Base-by-base conservation (phyloP, 2,329 filamentous ascomycete genomes). In the Taxawa tesnikishii region DNA sequence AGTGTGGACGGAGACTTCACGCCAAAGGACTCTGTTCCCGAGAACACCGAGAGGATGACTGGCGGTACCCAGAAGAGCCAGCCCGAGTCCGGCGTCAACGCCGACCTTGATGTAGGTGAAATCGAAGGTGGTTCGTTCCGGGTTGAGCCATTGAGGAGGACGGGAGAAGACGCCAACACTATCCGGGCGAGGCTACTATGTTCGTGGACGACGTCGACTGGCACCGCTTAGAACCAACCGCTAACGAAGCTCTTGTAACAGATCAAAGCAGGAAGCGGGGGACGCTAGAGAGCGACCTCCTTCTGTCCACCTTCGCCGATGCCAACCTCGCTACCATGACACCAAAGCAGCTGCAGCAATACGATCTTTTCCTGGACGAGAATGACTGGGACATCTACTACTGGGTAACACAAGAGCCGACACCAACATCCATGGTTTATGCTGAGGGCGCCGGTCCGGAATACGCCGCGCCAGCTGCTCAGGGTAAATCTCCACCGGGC, bases 361-460 rank as follows among this genome's bases (percentile, higher is more conserved):
- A 40, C 60, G 38, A 41, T 15, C 30, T 34, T 32, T 41, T 41
- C 36, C 38, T 41, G 15, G 90, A 98, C 59, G 90, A 98, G 63
- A 98, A 98, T 59, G 90, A 98, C 64, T 98, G 90, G 90, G 90
- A 98, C 56, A 94, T 98, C 40, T 98, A 98, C 68, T 98, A 98
- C 69, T 98, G 90, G 90, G 84, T 83, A 3, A 98, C 90, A 11
- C 90, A 98, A 59, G 76, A 84, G 46, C 68, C 78, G 9, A 61
- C 70, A 4, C 62, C 67, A 1, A 70, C 70, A n/a, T 68, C 73
- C 19, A 56, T 65, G 32, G 65, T 73, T 36, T 65, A 65, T 28
- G 66, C 68, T 4, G 69, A 74, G 43, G 66, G 69, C 16, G 61
- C 57, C 15, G 58, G 58, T n/a, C 48, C 58, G 3, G 56, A 56